Evolutionary conservation across 306 rosid genomes (phyloP), one percentile per base, ranked within the genome.

Genomic region (Argentina anserina): DNA sequence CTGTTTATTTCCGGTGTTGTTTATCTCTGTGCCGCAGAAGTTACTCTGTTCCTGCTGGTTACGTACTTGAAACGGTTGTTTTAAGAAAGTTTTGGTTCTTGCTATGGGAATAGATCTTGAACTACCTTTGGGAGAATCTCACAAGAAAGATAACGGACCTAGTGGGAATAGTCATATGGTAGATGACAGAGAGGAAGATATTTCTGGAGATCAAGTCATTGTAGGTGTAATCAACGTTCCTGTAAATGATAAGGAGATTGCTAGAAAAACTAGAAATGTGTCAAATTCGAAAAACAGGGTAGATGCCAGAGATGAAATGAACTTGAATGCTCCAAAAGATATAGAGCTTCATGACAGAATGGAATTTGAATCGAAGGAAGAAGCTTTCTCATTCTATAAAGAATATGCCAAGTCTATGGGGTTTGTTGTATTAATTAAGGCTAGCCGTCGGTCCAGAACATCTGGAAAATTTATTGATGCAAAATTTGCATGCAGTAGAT

Each of bases 361-460:
- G 88, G 88, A 76, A 43, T 84, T 84, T 43, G 88, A 84, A 58
- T 84, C 86, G 21, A 79, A 84, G 81, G 88, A 84, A 74, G 79
- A 67, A 29, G 84, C 86, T 9, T 84, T 81, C 59, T 63, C 80
- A 40, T 84, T 84, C 69, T 84, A 81, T 69, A 76, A 76, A 80
- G 84, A 84, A 73, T 76, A 84, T 74, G 86, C 84, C 12, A 84
- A 81, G 69, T 84, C 84, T 65, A 75, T 71, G 26, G 88, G 84
- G 46, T 84, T 84, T 43, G 53, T 80, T 65, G 83, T 71, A 14
- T 70, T 82, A 21, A 84, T 73, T 50, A 69, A 79, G 80, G 85
- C 84, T 14, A 84, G 88, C 21, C 88, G 86, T 25, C 75, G 88
- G 55, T 84, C 86, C 23, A 76, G 86, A 76, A 73, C 74, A 63